Conservation (phyloP, 345 rosid species). For the Erysimum cheiranthoides region DNA sequence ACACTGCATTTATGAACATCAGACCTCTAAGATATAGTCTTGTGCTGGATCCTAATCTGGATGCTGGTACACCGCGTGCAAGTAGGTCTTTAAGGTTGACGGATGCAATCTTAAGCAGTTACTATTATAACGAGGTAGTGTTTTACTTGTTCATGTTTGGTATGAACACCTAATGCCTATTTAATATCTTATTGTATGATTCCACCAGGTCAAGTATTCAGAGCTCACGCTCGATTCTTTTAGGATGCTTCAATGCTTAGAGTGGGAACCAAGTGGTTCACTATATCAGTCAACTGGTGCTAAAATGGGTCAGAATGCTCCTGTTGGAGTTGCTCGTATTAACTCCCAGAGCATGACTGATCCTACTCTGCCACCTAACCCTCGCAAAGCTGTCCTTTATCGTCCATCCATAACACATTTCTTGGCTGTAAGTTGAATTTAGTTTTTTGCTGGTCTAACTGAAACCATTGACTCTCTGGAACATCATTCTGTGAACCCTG, state of each 20-base stretch:
- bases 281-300: slow-evolving; percentile 64
- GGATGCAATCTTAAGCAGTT: slow-evolving; percentile 91
- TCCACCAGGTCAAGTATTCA: slow-evolving; percentile 83
- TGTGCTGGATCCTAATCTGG: slow-evolving; percentile 77
- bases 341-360: slow-evolving; percentile 73
- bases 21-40: slow-evolving; percentile 94
- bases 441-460: slow-evolving; percentile 7
- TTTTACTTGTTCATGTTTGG: slow-evolving; percentile 32
- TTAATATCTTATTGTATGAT: slow-evolving; percentile 21
- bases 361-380: slow-evolving; percentile 89
- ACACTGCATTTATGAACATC: slow-evolving; percentile 90
- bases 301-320: slow-evolving; percentile 65
- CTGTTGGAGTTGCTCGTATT: slow-evolving; percentile 59
- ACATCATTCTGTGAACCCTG: slow-evolving; percentile 30
- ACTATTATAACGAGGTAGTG: slow-evolving; percentile 83
- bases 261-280: slow-evolving; percentile 98
- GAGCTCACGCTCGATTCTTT: slow-evolving; percentile 94
- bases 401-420: slow-evolving; percentile 88
- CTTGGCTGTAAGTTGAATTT: slow-evolving; percentile 73
- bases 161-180: background rate
- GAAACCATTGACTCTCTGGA: slow-evolving; percentile 1
- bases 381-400: slow-evolving; percentile 86
- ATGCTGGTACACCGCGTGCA: slow-evolving; percentile 53
- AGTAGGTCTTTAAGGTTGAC: slow-evolving; percentile 72
- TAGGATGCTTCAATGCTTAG: slow-evolving; percentile 97